These are phyloP conservation scores for Diutina siamensis DNA, from an alignment of 1,139 yeast species.

Conservation along the genomic window DNA sequence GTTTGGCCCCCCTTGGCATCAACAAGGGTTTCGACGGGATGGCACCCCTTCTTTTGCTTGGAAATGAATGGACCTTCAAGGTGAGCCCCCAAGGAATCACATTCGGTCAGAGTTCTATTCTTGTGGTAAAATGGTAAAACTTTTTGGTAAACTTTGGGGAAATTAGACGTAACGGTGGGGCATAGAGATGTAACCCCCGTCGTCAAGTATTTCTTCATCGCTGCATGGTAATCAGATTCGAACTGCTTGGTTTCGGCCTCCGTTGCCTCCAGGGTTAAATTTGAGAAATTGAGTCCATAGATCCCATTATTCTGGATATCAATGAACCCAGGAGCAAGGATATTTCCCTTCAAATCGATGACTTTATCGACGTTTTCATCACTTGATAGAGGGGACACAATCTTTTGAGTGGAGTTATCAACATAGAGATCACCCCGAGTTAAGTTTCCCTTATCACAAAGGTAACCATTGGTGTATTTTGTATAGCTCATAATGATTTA, in stretches of 20 bases:
- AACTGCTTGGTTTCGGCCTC: slow-evolving; percentile 23
- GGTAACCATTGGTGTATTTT: slow-evolving; percentile 37
- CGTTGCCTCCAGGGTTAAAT: slow-evolving; percentile 23
- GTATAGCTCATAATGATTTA: background rate
- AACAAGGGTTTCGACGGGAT: slow-evolving; percentile 45
- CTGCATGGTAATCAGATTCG: slow-evolving; percentile 26
- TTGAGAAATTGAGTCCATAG: slow-evolving; percentile 46
- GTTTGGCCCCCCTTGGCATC: slow-evolving; percentile 27
- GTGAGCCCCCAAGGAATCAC: slow-evolving; percentile 55
- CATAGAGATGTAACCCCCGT: slow-evolving; percentile 52
- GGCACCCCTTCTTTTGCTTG: slow-evolving; percentile 48
- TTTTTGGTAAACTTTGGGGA: slow-evolving; percentile 39
- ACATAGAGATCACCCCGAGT: slow-evolving; percentile 33
- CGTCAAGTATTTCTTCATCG: slow-evolving; percentile 35
- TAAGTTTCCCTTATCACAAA: slow-evolving; percentile 40
- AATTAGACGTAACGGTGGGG: slow-evolving; percentile 50
- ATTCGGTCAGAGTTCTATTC: slow-evolving; percentile 22
- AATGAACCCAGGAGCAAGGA: slow-evolving; percentile 48
- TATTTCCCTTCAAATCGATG: slow-evolving; percentile 37
- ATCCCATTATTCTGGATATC: slow-evolving; percentile 56
- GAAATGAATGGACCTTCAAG: slow-evolving; percentile 55
- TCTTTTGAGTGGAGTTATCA: slow-evolving; percentile 32
- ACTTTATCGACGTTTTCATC: slow-evolving; percentile 11
- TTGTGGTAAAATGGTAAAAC: slow-evolving; percentile 37
- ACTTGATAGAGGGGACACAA: slow-evolving; percentile 19